phyloP scores from a whole-genome alignment of 1,284 basidiomycete species.

The Bondarzewia mesenterica region DNA sequence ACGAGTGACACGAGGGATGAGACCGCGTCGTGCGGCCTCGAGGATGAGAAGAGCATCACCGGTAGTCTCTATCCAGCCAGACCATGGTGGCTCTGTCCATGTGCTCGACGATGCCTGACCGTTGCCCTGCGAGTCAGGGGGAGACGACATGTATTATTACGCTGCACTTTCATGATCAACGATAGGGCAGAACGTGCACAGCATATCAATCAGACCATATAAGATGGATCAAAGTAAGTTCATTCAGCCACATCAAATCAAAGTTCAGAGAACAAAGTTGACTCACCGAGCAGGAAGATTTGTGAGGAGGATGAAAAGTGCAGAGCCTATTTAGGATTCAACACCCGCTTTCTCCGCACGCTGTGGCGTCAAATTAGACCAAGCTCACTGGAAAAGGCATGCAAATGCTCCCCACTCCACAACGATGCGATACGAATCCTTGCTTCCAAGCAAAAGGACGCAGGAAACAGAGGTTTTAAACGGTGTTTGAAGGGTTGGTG shows the following conservation, averaged over 20 bases:
- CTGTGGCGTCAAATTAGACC: background rate
- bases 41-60: constrained; percentile 94
- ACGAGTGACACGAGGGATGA: constrained; percentile 91
- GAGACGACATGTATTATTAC: constrained; percentile 10
- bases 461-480: background rate
- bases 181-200: constrained; percentile 7
- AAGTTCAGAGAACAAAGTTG: constrained; percentile 44
- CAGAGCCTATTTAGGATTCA: constrained; percentile 17
- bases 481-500: background rate
- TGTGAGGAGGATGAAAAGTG: constrained; percentile 21
- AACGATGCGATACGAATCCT: background rate
- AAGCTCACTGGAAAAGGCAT: background rate
- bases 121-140: constrained; percentile 9
- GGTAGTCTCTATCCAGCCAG: constrained; percentile 91
- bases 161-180: constrained; percentile 17
- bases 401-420: background rate
- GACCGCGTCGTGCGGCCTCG: constrained; percentile 84
- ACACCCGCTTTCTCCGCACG: constrained; percentile 15
- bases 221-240: constrained; percentile 17
- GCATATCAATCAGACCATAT: constrained; percentile 7
- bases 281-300: constrained; percentile 48
- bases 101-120: constrained; percentile 27
- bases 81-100: constrained; percentile 82
- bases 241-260: constrained; percentile 38
- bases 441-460: background rate